These are phyloP conservation scores for Sisymbrium irio DNA, from an alignment of 345 rosid species.

Conservation along the genomic window DNA sequence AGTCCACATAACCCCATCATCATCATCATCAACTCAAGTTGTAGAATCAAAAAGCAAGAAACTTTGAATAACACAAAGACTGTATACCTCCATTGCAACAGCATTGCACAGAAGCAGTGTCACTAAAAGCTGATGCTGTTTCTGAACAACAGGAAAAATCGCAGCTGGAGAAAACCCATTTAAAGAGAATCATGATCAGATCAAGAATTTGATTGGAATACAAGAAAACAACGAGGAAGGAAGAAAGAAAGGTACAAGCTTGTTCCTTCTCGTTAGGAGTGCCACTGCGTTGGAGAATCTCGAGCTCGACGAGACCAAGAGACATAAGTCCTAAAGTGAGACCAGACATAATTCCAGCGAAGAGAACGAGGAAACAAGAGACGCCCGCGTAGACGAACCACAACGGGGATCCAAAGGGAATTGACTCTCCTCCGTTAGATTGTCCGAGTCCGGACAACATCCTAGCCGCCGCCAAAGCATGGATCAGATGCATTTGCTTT, in stretches of 20 bases:
- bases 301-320: constrained; percentile 93
- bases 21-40: background rate
- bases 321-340: constrained; percentile 97
- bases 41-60: background rate
- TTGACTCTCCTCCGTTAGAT: constrained; percentile 36
- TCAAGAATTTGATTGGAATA: background rate
- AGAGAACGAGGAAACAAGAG: constrained; percentile 78
- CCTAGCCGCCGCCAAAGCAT: constrained; percentile 63
- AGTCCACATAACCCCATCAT: background rate
- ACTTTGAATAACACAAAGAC: background rate
- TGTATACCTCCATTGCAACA: constrained; percentile 79
- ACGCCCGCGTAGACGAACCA: constrained; percentile 68
- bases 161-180: constrained; percentile 43
- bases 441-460: constrained; percentile 44
- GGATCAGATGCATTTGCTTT: constrained; percentile 68
- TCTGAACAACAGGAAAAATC: constrained; percentile 86
- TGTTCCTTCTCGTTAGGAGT: constrained; percentile 79
- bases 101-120: constrained; percentile 92
- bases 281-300: constrained; percentile 95
- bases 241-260: constrained; percentile 53
- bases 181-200: background rate
- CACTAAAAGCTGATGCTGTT: constrained; percentile 96
- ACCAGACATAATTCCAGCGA: constrained; percentile 98
- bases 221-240: background rate
- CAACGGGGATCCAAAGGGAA: constrained; percentile 57